A percentile compares a stretch with the other conserved stretches of the same genome.
These are phyloP conservation scores for Daldinia eschscholtzii DNA, from an alignment of 2,329 filamentous ascomycete genomes.

Conservation along the genomic window DNA sequence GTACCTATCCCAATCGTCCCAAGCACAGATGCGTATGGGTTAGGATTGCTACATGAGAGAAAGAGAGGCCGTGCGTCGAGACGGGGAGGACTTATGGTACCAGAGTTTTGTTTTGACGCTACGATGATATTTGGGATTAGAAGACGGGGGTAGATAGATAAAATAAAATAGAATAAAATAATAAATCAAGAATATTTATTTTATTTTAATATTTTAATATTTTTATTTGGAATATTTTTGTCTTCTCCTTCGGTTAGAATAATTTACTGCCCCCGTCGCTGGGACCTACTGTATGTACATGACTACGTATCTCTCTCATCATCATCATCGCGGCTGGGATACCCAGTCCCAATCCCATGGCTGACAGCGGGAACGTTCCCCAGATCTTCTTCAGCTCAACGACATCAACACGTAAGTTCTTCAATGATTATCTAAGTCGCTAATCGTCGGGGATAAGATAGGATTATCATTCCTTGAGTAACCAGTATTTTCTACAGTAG, in stretches of 20 bases:
- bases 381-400: slow-evolving; percentile 17
- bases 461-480: background rate
- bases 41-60: slow-evolving; percentile 27
- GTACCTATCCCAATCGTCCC: slow-evolving; percentile 22
- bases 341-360: slow-evolving; percentile 8
- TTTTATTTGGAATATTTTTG: background rate
- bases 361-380: slow-evolving; percentile 20
- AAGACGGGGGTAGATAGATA: background rate
- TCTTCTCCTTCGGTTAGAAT: background rate
- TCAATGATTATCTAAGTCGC: slow-evolving; percentile 12
- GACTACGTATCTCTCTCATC: background rate
- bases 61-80: slow-evolving; percentile 34
- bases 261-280: slow-evolving; percentile 9
- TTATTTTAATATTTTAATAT: slow-evolving; percentile 7
- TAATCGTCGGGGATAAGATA: background rate
- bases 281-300: slow-evolving; percentile 9
- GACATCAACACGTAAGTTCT: slow-evolving; percentile 8
- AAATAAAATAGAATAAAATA: background rate
- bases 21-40: slow-evolving; percentile 29
- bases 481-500: background rate
- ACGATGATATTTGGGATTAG: slow-evolving; percentile 6
- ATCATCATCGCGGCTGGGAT: slow-evolving; percentile 19
- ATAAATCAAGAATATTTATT: background rate
- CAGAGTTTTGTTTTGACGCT: background rate
- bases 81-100: slow-evolving; percentile 12